A percentile compares a stretch with the other conserved stretches of the same genome.
phyloP scores from a whole-genome alignment of 1,139 yeast species.

The Cylindricascospora bacillispora region DNA sequence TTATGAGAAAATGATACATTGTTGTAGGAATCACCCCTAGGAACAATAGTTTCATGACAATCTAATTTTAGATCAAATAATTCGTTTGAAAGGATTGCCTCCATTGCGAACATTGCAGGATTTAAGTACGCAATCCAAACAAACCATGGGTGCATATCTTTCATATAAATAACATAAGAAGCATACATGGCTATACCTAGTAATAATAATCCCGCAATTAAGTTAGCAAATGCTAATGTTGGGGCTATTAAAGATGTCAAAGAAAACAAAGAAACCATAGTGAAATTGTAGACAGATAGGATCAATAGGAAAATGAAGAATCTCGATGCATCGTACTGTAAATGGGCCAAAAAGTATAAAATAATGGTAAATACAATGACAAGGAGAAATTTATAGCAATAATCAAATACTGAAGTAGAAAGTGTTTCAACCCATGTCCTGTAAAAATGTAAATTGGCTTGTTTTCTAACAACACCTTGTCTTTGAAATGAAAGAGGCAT shows the following conservation, averaged over 20 bases:
- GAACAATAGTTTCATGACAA: conserved; percentile 30
- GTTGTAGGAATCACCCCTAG: conserved; percentile 30
- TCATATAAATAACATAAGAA: conserved; percentile 39
- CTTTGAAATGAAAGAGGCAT: conserved; percentile 35
- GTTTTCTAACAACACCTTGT: conserved; percentile 37
- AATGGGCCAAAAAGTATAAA: conserved; percentile 36
- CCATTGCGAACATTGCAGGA: conserved; percentile 40
- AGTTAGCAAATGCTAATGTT: conserved; percentile 36
- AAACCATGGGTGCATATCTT: conserved; percentile 46
- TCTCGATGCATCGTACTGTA: conserved; percentile 37
- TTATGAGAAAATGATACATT: conserved; percentile 25
- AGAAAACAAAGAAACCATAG: conserved; percentile 33
- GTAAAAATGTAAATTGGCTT: conserved; percentile 36
- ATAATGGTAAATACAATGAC: conserved; percentile 32
- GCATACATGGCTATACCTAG: conserved; percentile 37
- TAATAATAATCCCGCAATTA: conserved; percentile 36
- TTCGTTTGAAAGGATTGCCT: conserved; percentile 37
- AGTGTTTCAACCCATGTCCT: conserved; percentile 40
- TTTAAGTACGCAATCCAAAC: conserved; percentile 44
- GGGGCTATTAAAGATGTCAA: conserved; percentile 33
- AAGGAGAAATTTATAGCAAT: conserved; percentile 32
- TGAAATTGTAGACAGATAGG: conserved; percentile 26
- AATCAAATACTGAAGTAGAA: conserved; percentile 30
- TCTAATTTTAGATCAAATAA: conserved; percentile 28
- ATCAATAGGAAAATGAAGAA: conserved; percentile 37